These are phyloP conservation scores for Serendipita sp. DNA, from an alignment of 768 basidiomycete genomes.

Conservation along the genomic window DNA sequence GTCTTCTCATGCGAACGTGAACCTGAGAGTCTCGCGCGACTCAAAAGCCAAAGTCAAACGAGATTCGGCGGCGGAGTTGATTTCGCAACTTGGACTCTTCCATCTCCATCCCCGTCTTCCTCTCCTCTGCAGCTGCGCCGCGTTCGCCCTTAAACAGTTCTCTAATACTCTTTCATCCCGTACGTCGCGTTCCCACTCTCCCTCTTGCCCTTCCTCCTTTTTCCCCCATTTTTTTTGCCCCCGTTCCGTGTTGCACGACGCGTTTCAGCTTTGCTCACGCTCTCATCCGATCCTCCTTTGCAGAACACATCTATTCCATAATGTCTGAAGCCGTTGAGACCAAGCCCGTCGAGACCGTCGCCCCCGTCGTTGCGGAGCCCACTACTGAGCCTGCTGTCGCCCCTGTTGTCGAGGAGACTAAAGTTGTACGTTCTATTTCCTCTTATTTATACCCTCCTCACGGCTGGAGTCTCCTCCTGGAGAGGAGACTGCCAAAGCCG, in stretches of 20 bases:
- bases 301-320: conserved; percentile 41
- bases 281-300: conserved; percentile 24
- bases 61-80: not conserved
- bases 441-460: not conserved
- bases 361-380: conserved; percentile 6
- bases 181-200: conserved; percentile 39
- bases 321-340: conserved; percentile 40
- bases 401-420: conserved; percentile 28
- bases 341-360: conserved; percentile 6
- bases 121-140: not conserved
- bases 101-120: not conserved
- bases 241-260: not conserved
- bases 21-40: no score
- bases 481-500: not conserved
- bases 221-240: not conserved
- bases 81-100: not conserved
- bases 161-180: conserved; percentile 22
- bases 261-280: conserved; percentile 6
- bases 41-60: no score
- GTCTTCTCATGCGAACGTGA: no score
- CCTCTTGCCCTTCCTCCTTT: conserved; percentile 35
- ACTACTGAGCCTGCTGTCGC: conserved; percentile 23
- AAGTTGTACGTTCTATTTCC: conserved; percentile 20
- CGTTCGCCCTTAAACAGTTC: no score
- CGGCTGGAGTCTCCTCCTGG: not conserved